These are phyloP conservation scores for Lipomyces japonicus DNA, from an alignment of 805 yeast species.

Conservation along the genomic window DNA sequence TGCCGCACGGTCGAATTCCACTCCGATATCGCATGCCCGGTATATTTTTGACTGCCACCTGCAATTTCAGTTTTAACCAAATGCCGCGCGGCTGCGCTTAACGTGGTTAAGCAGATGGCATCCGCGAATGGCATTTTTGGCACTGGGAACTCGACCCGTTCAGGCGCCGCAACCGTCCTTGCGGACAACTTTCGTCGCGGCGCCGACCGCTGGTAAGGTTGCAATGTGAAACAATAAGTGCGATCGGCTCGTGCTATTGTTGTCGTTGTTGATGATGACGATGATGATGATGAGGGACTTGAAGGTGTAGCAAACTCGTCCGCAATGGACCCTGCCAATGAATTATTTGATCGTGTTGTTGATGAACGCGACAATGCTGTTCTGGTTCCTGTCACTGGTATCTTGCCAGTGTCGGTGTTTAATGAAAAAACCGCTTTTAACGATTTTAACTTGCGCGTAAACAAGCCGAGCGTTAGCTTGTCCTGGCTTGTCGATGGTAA, in stretches of 20 bases:
- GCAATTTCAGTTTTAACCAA: too few relatives aligned
- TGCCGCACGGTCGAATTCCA: slow-evolving; percentile 39
- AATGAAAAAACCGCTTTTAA: background rate
- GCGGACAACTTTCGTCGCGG: background rate
- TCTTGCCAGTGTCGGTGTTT: background rate
- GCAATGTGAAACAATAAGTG: background rate
- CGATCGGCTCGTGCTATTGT: background rate
- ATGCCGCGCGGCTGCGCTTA: too few relatives aligned
- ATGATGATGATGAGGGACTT: background rate
- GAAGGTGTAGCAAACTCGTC: too few relatives aligned
- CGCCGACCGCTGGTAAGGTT: background rate
- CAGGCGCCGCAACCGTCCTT: background rate
- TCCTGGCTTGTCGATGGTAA: slow-evolving; percentile 1
- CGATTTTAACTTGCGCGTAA: background rate
- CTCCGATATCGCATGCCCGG: slow-evolving; percentile 41
- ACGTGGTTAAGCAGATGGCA: too few relatives aligned
- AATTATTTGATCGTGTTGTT: too few relatives aligned
- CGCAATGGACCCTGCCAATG: too few relatives aligned
- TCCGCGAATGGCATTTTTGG: too few relatives aligned
- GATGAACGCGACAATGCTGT: slow-evolving; percentile 17
- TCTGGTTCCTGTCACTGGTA: background rate
- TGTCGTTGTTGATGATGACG: slow-evolving; percentile 1
- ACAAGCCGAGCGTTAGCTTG: background rate
- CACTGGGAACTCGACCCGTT: too few relatives aligned
- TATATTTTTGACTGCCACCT: slow-evolving; percentile 35